Evolutionary conservation across 202 grass and related monocot genomes (phyloP).

Genomic region (Saccharum hybrid): DNA sequence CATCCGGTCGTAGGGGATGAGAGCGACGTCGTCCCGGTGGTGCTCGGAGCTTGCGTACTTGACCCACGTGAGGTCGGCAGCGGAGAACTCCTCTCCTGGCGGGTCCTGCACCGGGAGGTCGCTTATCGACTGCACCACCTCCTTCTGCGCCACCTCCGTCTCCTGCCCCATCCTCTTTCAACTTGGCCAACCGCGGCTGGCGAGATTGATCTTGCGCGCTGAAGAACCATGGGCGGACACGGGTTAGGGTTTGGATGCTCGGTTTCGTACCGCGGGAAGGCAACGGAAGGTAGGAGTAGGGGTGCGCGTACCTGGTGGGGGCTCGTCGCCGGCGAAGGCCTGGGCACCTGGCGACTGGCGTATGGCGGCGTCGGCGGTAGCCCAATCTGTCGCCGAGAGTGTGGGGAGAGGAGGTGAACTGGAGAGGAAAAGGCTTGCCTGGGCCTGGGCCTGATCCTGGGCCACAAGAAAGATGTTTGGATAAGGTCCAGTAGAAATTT

Average conservation of each 20-base stretch:
- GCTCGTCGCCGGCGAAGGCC: background rate
- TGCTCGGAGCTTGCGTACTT: constrained; percentile 73
- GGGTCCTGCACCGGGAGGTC: constrained; percentile 79
- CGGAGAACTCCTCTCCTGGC: constrained; percentile 73
- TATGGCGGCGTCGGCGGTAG: background rate
- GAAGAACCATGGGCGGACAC: background rate
- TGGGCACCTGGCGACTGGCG: background rate
- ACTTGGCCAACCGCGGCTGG: background rate
- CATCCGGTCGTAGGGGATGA: constrained; percentile 73
- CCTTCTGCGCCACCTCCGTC: too few species aligned
- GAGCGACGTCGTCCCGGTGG: constrained; percentile 74
- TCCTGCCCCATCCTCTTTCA: constrained; percentile 20
- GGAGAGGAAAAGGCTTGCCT: background rate
- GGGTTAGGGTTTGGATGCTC: background rate
- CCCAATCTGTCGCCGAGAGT: background rate
- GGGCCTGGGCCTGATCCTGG: too few species aligned
- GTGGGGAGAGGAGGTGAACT: background rate
- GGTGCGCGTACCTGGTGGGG: background rate
- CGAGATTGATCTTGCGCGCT: background rate
- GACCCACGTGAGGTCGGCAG: constrained; percentile 68
- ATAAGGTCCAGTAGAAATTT: background rate
- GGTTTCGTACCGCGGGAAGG: background rate
- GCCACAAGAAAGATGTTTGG: too few species aligned
- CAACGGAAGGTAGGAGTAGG: background rate
- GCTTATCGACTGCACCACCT: constrained; percentile 59